Base-by-base conservation (phyloP, 352 stramenopile species). In the Thraustochytrium striatum region DNA sequence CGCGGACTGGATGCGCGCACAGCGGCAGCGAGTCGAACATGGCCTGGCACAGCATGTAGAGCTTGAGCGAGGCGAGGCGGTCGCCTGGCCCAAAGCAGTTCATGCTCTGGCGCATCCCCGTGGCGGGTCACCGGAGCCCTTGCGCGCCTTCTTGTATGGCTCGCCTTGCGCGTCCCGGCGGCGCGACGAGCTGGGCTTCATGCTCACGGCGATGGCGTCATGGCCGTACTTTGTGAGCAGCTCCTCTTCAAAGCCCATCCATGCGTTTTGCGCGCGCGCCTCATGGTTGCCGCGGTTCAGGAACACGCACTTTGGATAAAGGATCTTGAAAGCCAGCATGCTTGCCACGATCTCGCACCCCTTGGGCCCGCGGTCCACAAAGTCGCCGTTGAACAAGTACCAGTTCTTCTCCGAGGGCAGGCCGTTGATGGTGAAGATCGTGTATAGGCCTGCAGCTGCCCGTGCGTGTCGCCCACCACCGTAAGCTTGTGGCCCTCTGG, bases 381-480 rank as follows among this genome's bases (percentile, higher is more conserved):
- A 97, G 81, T 98, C 94, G 0, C 94, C 94, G 83, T 98, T 98
- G 86, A 98, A 98, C 0, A 98, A 83, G 83, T 97, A 97, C 81
- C 91, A 91, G 85, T 97, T 98, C n/a, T 89, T 91, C 9, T 61
- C 55, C 9, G 86, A 91, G 5, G 94, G 94, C 43, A 95, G 79
- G 0, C 92, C 92, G 78, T 95, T 96, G 79, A 95, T 90, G 13
- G 87, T 95, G 58, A 98, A 96, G 59, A 97, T 97, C 5, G 91
- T 92, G 69, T 94, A 96, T 1, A 98, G 85, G 73, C 94, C 47
- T 96, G 89, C 21, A 97, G 83, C 81, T 97, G 93, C n/a, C 93
- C 93, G 82, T 97, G 93, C 30, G 97, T 87, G 85, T 97, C 93
- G 3, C 93, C 93, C 2, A 97, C 85, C 43, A 97, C 90, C 11